phyloP scores from a whole-genome alignment of 768 basidiomycete species.

The Agaricus bisporus region DNA sequence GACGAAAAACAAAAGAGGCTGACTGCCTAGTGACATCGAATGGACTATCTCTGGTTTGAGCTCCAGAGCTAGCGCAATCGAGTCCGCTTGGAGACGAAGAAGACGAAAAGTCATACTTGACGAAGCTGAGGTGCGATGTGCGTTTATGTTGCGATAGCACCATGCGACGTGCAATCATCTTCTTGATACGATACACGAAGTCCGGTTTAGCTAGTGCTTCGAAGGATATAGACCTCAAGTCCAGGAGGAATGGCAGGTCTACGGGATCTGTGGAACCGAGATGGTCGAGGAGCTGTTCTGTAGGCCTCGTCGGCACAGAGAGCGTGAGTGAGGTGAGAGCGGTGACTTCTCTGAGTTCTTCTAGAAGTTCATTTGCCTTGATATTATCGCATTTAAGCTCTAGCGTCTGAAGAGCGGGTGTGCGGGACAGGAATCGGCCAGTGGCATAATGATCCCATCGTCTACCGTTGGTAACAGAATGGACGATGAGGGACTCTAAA shows the following conservation, averaged over 20 bases:
- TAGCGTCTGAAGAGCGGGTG: slow-evolving; percentile 6
- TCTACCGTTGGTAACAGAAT: slow-evolving; percentile 5
- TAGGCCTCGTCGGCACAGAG: slow-evolving; percentile 6
- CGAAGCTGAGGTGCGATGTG: slow-evolving; percentile 4
- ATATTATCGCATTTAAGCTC: slow-evolving; percentile 10
- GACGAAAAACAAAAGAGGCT: slow-evolving; percentile 8
- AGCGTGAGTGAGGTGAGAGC: slow-evolving; percentile 1
- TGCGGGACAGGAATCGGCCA: slow-evolving; percentile 9
- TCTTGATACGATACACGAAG: slow-evolving; percentile 9
- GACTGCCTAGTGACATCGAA: slow-evolving; percentile 8
- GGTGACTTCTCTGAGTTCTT: slow-evolving; percentile 6
- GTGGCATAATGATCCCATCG: slow-evolving; percentile 11
- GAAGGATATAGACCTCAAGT: slow-evolving; percentile 5
- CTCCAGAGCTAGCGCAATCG: slow-evolving; percentile 3
- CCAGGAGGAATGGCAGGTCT: slow-evolving; percentile 6
- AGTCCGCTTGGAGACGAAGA: neutral
- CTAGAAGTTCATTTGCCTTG: slow-evolving; percentile 6
- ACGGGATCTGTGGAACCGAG: slow-evolving; percentile 8
- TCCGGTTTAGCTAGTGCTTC: slow-evolving; percentile 8
- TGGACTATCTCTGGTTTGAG: neutral
- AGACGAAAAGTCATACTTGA: slow-evolving; percentile 8
- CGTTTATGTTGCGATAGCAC: slow-evolving; percentile 3
- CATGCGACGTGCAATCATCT: slow-evolving; percentile 7
- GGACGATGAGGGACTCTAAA: slow-evolving; percentile 3
- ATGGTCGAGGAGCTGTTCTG: slow-evolving; percentile 8